Evolutionary conservation across 257 asterid genomes (phyloP).

Genomic region (Rubia yunnanensis): DNA sequence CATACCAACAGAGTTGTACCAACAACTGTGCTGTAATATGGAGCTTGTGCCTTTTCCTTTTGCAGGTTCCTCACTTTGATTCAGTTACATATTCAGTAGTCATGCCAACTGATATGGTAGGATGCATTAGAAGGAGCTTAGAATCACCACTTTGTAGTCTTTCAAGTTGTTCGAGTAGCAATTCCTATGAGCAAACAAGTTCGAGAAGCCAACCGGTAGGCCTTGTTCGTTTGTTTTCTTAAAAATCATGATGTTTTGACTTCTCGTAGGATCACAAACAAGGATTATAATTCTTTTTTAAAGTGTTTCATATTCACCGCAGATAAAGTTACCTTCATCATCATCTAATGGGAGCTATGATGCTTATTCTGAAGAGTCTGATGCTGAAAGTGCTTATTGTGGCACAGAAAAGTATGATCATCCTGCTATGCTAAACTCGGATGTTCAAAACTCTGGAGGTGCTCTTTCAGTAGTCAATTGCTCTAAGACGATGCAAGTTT

Average conservation of each 20-base stretch:
- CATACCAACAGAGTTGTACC: no score
- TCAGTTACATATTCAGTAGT: constrained; percentile 48
- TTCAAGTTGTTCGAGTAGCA: constrained; percentile 56
- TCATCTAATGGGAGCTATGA: constrained; percentile 30
- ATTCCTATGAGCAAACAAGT: constrained; percentile 32
- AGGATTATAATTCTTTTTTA: constrained; percentile 8
- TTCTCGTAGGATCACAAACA: background rate
- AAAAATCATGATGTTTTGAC: background rate
- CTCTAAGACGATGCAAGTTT: constrained; percentile 8
- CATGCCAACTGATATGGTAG: constrained; percentile 84
- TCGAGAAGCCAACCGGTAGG: constrained; percentile 41
- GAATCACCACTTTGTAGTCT: constrained; percentile 59
- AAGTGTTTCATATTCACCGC: constrained; percentile 10
- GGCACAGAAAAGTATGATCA: constrained; percentile 40
- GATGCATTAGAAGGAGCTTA: constrained; percentile 57
- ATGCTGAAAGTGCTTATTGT: constrained; percentile 75
- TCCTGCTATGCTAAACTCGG: constrained; percentile 27
- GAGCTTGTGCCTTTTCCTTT: background rate
- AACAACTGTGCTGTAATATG: background rate
- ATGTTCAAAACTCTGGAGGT: constrained; percentile 30
- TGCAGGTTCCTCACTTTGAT: constrained; percentile 77
- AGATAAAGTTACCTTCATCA: constrained; percentile 33
- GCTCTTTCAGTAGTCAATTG: constrained; percentile 16
- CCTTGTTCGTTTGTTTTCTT: background rate
- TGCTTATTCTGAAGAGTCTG: constrained; percentile 62